These are phyloP conservation scores for Allomyces arbusculus DNA, from an alignment of 192 early-diverging fungal species.

Conservation along the genomic window DNA sequence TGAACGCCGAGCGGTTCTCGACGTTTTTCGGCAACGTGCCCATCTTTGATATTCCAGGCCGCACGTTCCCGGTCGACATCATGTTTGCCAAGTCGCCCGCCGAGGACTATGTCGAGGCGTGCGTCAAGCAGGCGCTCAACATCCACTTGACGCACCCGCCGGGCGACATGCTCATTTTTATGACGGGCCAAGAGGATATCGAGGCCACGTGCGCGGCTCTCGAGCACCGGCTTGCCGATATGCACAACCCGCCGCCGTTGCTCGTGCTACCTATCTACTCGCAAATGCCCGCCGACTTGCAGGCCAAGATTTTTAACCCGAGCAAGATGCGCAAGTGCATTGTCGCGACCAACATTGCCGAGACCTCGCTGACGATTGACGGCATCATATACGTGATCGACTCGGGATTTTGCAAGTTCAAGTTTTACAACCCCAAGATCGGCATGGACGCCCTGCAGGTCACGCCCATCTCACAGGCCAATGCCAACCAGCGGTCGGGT, in stretches of 20 bases:
- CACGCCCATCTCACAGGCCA: slow-evolving; percentile 84
- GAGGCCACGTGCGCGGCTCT: slow-evolving; percentile 58
- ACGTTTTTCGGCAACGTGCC: slow-evolving; percentile 65
- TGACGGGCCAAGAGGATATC: slow-evolving; percentile 98
- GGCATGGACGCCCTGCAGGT: slow-evolving; percentile 95
- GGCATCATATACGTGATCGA: slow-evolving; percentile 94
- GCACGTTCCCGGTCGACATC: slow-evolving; percentile 85
- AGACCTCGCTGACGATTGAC: slow-evolving; percentile 95
- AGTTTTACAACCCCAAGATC: slow-evolving; percentile 84
- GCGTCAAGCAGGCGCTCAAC: slow-evolving; percentile 87
- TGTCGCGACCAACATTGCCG: slow-evolving; percentile 96
- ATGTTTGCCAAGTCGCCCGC: slow-evolving; percentile 89
- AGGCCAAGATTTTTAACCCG: slow-evolving; percentile 88
- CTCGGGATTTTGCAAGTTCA: slow-evolving; percentile 88
- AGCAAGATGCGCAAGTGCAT: slow-evolving; percentile 58
- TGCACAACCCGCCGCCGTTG: slow-evolving; percentile 39
- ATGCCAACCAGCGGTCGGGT: slow-evolving; percentile 85
- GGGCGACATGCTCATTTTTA: slow-evolving; percentile 84
- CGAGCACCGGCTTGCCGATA: slow-evolving; percentile 46
- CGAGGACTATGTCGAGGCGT: slow-evolving; percentile 78
- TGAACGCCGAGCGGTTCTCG: slow-evolving; percentile 87
- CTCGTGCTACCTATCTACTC: slow-evolving; percentile 86
- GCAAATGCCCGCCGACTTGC: slow-evolving; percentile 81
- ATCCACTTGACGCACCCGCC: slow-evolving; percentile 84
- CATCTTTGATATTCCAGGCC: slow-evolving; percentile 89